Conservation (phyloP, 345 rosid species). For the Syzygium oleosum region DNA sequence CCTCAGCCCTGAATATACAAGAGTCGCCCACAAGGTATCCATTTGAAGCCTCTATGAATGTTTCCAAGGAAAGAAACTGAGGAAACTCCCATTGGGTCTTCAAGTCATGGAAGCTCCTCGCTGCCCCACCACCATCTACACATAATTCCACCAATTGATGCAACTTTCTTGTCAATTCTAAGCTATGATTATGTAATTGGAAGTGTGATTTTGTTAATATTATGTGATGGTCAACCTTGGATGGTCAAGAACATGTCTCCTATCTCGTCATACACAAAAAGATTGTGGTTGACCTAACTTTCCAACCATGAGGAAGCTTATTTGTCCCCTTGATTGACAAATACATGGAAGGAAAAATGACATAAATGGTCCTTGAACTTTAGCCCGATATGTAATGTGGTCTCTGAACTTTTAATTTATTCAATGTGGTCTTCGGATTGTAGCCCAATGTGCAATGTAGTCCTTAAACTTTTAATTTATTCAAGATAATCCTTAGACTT, state of each 20-base stretch:
- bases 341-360: not conserved
- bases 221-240: not conserved
- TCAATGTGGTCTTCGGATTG: too few species aligned
- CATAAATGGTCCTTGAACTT: too few species aligned
- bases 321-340: not conserved
- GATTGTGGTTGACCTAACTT: not conserved
- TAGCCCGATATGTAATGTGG: too few species aligned
- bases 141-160: not conserved
- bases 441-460: too few species aligned
- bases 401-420: too few species aligned
- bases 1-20: conserved; percentile 5
- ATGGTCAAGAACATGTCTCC: not conserved
- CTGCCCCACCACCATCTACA: not conserved
- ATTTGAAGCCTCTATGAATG: not conserved
- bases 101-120: not conserved
- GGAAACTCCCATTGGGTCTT: conserved; percentile 5
- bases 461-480: too few species aligned
- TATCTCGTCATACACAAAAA: not conserved
- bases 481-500: too few species aligned
- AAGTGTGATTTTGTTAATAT: not conserved
- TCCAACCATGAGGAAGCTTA: not conserved
- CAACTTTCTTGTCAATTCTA: not conserved
- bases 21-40: not conserved
- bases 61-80: not conserved
- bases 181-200: not conserved